phyloP scores from a whole-genome alignment of 306 rosid species.

The Astragalus membranaceus region DNA sequence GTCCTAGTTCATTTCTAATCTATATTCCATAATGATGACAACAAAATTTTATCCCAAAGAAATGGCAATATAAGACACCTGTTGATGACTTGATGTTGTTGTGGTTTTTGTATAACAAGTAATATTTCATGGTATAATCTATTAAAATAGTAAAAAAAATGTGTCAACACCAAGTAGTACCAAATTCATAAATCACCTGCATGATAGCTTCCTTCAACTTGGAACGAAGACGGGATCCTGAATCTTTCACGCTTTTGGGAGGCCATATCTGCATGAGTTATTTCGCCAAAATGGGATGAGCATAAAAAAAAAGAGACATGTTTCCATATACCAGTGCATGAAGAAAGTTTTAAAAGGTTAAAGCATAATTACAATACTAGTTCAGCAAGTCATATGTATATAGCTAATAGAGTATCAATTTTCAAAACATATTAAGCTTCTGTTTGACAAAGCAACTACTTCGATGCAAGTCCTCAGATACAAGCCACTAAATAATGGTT shows the following conservation, averaged over 20 bases:
- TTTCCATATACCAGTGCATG: not conserved
- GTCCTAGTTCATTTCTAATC: too few species aligned
- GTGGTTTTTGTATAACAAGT: not conserved
- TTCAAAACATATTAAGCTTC: not conserved
- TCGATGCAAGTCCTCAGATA: not conserved
- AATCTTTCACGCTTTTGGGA: constrained; percentile 91
- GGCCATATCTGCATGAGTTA: constrained; percentile 87
- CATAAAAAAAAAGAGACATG: not conserved
- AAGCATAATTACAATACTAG: not conserved
- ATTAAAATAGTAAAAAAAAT: not conserved
- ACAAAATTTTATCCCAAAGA: too few species aligned
- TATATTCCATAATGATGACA: too few species aligned
- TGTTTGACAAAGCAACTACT: constrained; percentile 8
- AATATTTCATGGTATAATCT: constrained; percentile 15
- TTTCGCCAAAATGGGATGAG: constrained; percentile 13
- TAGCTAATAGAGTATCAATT: constrained; percentile 2
- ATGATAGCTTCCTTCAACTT: constrained; percentile 88
- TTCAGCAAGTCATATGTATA: not conserved
- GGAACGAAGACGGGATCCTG: constrained; percentile 82
- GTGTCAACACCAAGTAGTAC: not conserved
- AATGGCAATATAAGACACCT: constrained; percentile 12
- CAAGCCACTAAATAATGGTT: not conserved
- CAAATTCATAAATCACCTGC: constrained; percentile 50
- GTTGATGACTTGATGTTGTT: not conserved
- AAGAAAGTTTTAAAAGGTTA: constrained; percentile 8